phyloP scores from a whole-genome alignment of 192 early-diverging fungal genomes.

The Jimgerdemannia lactiflua region DNA sequence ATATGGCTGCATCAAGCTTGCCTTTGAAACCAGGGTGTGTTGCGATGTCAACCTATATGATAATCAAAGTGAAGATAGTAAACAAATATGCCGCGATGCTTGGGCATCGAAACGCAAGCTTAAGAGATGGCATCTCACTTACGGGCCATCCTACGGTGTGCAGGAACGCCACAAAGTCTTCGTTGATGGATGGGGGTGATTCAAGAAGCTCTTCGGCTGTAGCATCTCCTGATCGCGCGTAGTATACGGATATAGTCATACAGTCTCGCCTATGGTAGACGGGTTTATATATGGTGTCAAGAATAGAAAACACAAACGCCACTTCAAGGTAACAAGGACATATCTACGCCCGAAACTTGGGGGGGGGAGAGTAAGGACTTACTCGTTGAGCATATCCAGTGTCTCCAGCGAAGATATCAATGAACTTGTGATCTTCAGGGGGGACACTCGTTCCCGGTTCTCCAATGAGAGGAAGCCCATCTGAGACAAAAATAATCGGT shows the following conservation, averaged over 20 bases:
- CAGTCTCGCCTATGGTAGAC: conserved; percentile 59
- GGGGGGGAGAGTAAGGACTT: conserved; percentile 11
- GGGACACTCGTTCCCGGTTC: conserved; percentile 55
- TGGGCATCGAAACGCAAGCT: not conserved
- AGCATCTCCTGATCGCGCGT: conserved; percentile 51
- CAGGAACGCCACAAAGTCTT: conserved; percentile 69
- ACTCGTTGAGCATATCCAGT: conserved; percentile 66
- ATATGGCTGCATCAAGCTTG: conserved; percentile 43
- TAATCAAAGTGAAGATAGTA: no score
- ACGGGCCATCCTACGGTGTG: conserved; percentile 73
- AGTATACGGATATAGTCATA: conserved; percentile 62
- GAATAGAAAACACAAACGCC: no score
- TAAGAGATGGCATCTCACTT: conserved; percentile 3
- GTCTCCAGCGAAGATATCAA: conserved; percentile 43
- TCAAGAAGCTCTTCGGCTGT: conserved; percentile 50
- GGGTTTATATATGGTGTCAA: not conserved
- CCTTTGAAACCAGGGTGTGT: conserved; percentile 67
- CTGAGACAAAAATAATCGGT: conserved; percentile 37
- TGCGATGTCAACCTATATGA: conserved; percentile 44
- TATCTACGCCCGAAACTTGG: no score
- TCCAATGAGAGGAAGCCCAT: conserved; percentile 63
- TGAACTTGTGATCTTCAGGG: conserved; percentile 56
- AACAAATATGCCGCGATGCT: no score
- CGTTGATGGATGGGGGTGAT: conserved; percentile 32
- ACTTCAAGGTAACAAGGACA: no score